A percentile compares a stretch with the other conserved stretches of the same genome.
Conservation (phyloP, 2,329 filamentous ascomycete species). For the Dothistroma septosporum region DNA sequence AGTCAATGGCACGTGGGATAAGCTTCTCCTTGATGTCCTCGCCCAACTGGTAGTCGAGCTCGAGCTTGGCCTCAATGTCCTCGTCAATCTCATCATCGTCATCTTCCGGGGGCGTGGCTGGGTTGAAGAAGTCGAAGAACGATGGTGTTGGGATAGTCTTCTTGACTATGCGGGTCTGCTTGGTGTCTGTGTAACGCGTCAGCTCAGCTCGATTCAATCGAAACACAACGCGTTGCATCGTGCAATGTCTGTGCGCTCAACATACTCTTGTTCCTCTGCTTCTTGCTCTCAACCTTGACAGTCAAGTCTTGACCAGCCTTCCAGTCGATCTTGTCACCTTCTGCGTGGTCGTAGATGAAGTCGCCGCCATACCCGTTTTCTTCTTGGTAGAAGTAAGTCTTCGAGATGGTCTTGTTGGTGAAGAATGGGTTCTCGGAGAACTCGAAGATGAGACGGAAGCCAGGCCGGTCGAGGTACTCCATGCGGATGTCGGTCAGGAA, state of each 20-base stretch:
- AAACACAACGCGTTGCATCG: conserved; percentile 4
- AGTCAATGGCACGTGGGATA: conserved; percentile 96
- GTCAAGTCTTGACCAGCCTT: conserved; percentile 90
- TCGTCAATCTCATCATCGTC: conserved; percentile 73
- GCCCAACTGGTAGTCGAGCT: conserved; percentile 96
- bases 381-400: conserved; percentile 99
- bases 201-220: conserved; percentile 14
- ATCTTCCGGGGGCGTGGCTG: conserved; percentile 80
- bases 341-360: conserved; percentile 98
- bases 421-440: conserved; percentile 95
- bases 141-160: conserved; percentile 98
- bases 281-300: conserved; percentile 95
- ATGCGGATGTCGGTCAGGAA: conserved; percentile 89
- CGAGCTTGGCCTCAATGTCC: conserved; percentile 94
- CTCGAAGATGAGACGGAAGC: conserved; percentile 97
- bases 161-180: conserved; percentile 98
- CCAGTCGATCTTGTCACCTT: conserved; percentile 98
- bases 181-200: conserved; percentile 66
- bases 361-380: conserved; percentile 98
- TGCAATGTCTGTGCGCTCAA: conserved; percentile 14
- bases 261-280: conserved; percentile 99
- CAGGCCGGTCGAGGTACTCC: conserved; percentile 98
- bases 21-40: conserved; percentile 99
- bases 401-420: conserved; percentile 93
- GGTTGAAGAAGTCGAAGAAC: conserved; percentile 97